Evolutionary conservation across 2,329 filamentous ascomycete species (phyloP), one percentile per base, ranked within the genome.

Genomic region (Ceratocystis smalleyi): DNA sequence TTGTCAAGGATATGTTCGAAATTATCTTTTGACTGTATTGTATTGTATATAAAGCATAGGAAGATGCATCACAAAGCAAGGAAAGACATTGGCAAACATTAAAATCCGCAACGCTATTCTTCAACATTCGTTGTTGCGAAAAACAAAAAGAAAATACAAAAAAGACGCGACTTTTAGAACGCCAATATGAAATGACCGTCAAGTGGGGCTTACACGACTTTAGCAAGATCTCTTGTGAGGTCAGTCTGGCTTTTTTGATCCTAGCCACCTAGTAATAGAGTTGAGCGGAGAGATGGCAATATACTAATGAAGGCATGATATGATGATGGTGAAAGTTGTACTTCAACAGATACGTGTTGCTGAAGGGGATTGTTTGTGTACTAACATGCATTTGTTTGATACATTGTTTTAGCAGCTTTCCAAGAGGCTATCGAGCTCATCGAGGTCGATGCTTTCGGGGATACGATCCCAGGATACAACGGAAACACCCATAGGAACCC

Each of bases 341-440:
- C 47, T 24, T 24, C 22, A 24, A 27, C 47, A 6, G 12, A 4
- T 51, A 27, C 47, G 22, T 4, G 15, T 51, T 19, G 45, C n/a
- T 12, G n/a, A 27, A 17, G 24, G 22, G 12, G 12, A 47, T 2
- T 7, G 47, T 35, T 35, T 32, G 12, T 2, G 12, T 8, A 63
- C n/a, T n/a, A 15, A 5, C 12, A 27, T 15, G 57, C 22, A 35
- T 43, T 47, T n/a, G 43, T 12, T 61, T 19, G 43, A 49, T 45
- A 47, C 7, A 43, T 24, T 62, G 57, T 66, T 63, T 80, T 76
- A 90, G 73, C 84, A 89, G 69, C 83, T 85, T 71, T 88, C 86
- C 70, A 96, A 83, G 73, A 96, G 82, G 70, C 88, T 84, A 71
- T 97, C 92, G 27, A 97, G 84, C 78, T 99, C 94, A 59, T 96